These are phyloP conservation scores for Truncatella angustata DNA, from an alignment of 2,329 filamentous ascomycete species.

Conservation along the genomic window DNA sequence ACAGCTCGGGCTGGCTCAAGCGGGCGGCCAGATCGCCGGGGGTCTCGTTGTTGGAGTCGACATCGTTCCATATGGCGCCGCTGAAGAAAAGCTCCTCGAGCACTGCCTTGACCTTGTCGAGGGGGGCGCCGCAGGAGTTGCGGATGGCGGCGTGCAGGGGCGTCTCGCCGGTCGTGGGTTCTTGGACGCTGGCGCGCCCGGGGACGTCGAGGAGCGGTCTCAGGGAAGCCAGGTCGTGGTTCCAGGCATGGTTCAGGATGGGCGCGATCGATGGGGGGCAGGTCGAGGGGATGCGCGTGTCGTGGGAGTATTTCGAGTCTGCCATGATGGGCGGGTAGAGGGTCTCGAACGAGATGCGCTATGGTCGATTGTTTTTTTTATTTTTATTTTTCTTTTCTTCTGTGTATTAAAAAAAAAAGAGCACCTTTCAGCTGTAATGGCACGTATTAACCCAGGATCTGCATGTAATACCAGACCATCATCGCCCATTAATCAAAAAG, in stretches of 20 bases:
- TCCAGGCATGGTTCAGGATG: slow-evolving; percentile 55
- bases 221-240: slow-evolving; percentile 62
- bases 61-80: slow-evolving; percentile 96
- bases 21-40: slow-evolving; percentile 80
- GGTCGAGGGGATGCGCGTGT: slow-evolving; percentile 49
- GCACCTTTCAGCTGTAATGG: too few relatives aligned
- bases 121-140: slow-evolving; percentile 41
- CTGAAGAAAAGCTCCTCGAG: slow-evolving; percentile 77
- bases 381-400: too few relatives aligned
- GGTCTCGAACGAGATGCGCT: too few relatives aligned
- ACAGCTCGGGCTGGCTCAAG: slow-evolving; percentile 68
- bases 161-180: slow-evolving; percentile 80
- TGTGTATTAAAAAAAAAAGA: too few relatives aligned
- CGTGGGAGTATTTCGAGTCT: slow-evolving; percentile 44
- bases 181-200: slow-evolving; percentile 71
- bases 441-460: too few relatives aligned
- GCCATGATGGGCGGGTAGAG: not conserved
- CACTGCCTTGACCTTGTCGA: slow-evolving; percentile 64
- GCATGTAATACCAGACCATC: too few relatives aligned
- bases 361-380: too few relatives aligned
- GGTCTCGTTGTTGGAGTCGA: slow-evolving; percentile 83
- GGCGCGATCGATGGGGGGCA: slow-evolving; percentile 51
- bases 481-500: too few relatives aligned
- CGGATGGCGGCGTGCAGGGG: slow-evolving; percentile 89
- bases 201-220: slow-evolving; percentile 66